Evolutionary conservation across 2,329 filamentous ascomycete genomes (phyloP).

Genomic region (Xylaria sp.): DNA sequence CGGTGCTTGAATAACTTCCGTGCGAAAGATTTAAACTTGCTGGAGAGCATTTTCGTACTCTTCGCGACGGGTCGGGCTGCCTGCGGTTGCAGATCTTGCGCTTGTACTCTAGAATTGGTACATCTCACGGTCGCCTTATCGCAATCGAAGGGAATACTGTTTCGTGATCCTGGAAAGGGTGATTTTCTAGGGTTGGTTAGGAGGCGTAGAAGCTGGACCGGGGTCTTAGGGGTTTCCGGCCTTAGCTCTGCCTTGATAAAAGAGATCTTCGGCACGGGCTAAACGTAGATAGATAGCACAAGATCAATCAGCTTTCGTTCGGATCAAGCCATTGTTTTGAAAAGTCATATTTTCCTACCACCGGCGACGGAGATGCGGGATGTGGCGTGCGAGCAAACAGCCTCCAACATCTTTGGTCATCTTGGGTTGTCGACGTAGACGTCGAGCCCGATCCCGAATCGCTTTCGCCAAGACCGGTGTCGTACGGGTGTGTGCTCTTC

Average conservation of each 20-base stretch:
- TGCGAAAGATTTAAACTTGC: constrained; percentile 3
- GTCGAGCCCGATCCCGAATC: constrained; percentile 1
- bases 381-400: constrained; percentile 9
- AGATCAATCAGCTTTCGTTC: constrained; percentile 17
- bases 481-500: constrained; percentile 49
- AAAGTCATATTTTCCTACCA: constrained; percentile 7
- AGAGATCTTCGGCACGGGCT: constrained; percentile 18
- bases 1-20: constrained; percentile 3
- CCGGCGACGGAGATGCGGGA: background rate
- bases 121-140: constrained; percentile 15
- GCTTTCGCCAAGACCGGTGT: constrained; percentile 42
- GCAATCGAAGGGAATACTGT: constrained; percentile 19
- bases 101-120: constrained; percentile 3
- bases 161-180: constrained; percentile 24
- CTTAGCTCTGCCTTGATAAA: constrained; percentile 19
- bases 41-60: background rate
- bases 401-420: constrained; percentile 1
- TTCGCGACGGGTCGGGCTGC: background rate
- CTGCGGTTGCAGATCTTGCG: constrained; percentile 10
- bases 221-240: constrained; percentile 30
- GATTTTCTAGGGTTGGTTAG: constrained; percentile 21
- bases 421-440: background rate
- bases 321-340: background rate
- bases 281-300: background rate
- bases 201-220: constrained; percentile 29